Base-by-base conservation (phyloP, 495 filamentous ascomycete species). In the Annulohypoxylon maeteangense region DNA sequence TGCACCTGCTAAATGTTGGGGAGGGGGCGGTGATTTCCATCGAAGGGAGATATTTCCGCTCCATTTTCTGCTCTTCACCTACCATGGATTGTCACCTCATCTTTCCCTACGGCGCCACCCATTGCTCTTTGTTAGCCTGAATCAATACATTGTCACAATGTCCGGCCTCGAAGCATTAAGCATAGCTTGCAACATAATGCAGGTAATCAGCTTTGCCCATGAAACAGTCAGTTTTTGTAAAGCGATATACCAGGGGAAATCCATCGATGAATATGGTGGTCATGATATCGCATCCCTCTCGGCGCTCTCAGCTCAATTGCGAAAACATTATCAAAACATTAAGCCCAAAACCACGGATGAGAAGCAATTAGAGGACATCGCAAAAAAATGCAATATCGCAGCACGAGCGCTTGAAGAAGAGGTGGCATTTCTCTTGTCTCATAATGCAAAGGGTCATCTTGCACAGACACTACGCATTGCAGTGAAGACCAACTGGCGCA, bases 171-270 rank as follows among this genome's bases (percentile, higher is more conserved):
- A 64, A 25, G 62, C 65, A 50, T 48, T 71, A 25, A 51, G 67
- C 20, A 29, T 71, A 44, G 67, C 67, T 4, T 74, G 71, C 67
- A 74, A 67, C 31, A 58, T 74, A 5, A 63, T 74, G 67, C 66
- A 71, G 31, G 64, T 65, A 14, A 57, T 62, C 10, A 14, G 29
- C 23, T 58, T 57, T n/a, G 20, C 45, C 22, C 45, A 50, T 25
- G 45, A 25, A 22, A 70, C 64, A 20, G 57, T 62, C 23, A 14
- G 29, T 11, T 62, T 62, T 22, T 69, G 57, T 54, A 58, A 36
- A 47, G 23, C 38, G 6, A 36, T 71, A 18, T 62, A 65, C 12
- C 23, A 53, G 18, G 66, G 50, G 11, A 56, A 60, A 20, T 50
- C 62, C 20, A 20, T 42, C n/a, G 40, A 60, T 32, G 47, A 51